phyloP scores from a whole-genome alignment of 139 green algal genomes.

The Eudorina sp. region DNA sequence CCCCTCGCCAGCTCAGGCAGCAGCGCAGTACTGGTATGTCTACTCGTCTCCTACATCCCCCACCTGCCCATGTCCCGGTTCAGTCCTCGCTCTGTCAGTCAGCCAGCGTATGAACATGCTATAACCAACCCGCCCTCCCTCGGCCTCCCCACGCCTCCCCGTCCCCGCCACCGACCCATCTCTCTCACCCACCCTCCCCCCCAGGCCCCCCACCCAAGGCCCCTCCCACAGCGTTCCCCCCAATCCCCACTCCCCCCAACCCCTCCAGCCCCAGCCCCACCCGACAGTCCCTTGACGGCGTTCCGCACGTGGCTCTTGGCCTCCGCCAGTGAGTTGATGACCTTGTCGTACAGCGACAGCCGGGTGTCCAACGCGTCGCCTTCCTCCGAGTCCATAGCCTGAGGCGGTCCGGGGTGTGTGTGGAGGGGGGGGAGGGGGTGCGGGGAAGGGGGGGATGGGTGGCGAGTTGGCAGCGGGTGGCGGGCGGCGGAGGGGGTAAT shows the following conservation, averaged over 20 bases:
- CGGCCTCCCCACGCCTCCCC: no score
- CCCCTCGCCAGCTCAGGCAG: no score
- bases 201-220: neutral
- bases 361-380: conserved; percentile 58
- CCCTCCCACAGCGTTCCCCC: neutral
- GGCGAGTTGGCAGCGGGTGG: no score
- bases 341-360: conserved; percentile 76
- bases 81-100: no score
- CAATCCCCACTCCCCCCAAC: neutral
- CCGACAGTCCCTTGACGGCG: conserved; percentile 40
- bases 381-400: conserved; percentile 35
- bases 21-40: no score
- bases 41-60: no score
- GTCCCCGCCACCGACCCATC: no score
- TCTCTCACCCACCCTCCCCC: neutral
- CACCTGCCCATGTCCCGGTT: no score
- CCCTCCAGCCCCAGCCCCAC: conserved; percentile 31
- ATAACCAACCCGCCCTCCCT: no score
- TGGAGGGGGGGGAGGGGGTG: neutral
- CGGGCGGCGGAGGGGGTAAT: neutral
- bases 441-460: neutral
- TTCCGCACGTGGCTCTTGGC: conserved; percentile 65
- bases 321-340: conserved; percentile 77
- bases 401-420: neutral
- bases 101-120: no score